Conservation (phyloP, 108 stramenopile species). For the Parietichytrium sp. region DNA sequence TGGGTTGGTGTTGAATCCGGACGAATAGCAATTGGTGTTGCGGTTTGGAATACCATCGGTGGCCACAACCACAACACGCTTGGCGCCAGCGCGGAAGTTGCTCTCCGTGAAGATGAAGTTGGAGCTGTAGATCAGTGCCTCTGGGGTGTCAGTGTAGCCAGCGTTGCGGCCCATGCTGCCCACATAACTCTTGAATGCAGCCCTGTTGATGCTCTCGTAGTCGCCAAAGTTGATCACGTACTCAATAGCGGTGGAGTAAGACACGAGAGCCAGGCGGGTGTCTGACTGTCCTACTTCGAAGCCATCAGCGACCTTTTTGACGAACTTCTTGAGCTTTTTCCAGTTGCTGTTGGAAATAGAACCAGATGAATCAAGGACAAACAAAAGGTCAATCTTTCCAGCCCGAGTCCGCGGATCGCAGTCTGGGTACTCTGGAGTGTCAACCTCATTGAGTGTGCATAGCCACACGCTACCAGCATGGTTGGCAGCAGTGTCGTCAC, state of each 20-base stretch:
- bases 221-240: not conserved
- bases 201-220: too few relatives aligned
- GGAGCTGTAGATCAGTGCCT: not conserved
- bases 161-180: not conserved
- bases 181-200: not conserved
- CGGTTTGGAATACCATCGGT: conserved; percentile 12
- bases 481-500: too few relatives aligned
- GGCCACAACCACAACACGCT: not conserved
- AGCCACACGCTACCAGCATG: too few relatives aligned
- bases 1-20: not conserved
- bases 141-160: not conserved
- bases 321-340: not conserved
- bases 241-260: not conserved
- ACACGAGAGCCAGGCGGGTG: not conserved
- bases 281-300: not conserved
- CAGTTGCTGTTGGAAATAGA: not conserved
- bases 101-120: too few relatives aligned
- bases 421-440: too few relatives aligned
- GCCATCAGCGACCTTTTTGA: not conserved
- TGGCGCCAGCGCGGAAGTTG: not conserved
- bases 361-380: conserved; percentile 1
- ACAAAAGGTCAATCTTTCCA: too few relatives aligned
- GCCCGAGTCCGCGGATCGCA: too few relatives aligned
- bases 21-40: not conserved
- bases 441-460: too few relatives aligned